Percentiles rank a stretch among this genome's conserved stretches.
Conservation (phyloP, 140 eudicot genomes). For the Senecio squalidus region DNA sequence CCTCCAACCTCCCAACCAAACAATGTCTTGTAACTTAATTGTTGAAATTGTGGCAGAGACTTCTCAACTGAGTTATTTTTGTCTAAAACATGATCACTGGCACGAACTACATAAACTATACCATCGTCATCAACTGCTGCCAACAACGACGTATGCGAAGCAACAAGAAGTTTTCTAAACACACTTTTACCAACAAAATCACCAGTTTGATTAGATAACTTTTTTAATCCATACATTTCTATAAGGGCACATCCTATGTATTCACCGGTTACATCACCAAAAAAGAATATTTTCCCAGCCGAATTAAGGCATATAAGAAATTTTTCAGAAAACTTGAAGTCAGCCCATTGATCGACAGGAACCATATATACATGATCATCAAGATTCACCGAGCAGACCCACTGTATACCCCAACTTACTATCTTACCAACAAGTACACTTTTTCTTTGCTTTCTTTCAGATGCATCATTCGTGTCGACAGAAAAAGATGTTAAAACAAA, state of each 20-base stretch:
- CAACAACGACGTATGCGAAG: constrained; percentile 57
- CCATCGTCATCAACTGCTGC: constrained; percentile 78
- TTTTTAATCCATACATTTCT: constrained; percentile 30
- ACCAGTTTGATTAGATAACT: constrained; percentile 11
- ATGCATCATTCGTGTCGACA: constrained; percentile 15
- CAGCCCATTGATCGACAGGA: constrained; percentile 58
- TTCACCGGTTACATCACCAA: constrained; percentile 60
- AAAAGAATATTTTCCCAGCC: constrained; percentile 52
- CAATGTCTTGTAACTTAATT: constrained; percentile 46
- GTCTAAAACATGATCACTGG: constrained; percentile 38
- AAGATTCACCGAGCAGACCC: constrained; percentile 75
- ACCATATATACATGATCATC: constrained; percentile 40
- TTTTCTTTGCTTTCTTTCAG: constrained; percentile 31
- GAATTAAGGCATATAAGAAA: constrained; percentile 71
- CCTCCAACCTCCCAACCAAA: constrained; percentile 81
- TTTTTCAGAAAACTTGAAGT: constrained; percentile 60
- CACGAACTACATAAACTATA: constrained; percentile 51
- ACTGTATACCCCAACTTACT: constrained; percentile 62
- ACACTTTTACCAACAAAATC: constrained; percentile 32
- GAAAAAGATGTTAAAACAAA: constrained; percentile 38
- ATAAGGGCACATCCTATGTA: constrained; percentile 40
- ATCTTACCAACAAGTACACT: constrained; percentile 54
- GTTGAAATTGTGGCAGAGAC: constrained; percentile 34
- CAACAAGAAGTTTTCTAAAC: constrained; percentile 60
- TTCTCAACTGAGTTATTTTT: constrained; percentile 32